A percentile compares a stretch with the other conserved stretches of the same genome.
Evolutionary conservation across 2,329 filamentous ascomycete genomes (phyloP).

Genomic region (Seiridium unicorne): DNA sequence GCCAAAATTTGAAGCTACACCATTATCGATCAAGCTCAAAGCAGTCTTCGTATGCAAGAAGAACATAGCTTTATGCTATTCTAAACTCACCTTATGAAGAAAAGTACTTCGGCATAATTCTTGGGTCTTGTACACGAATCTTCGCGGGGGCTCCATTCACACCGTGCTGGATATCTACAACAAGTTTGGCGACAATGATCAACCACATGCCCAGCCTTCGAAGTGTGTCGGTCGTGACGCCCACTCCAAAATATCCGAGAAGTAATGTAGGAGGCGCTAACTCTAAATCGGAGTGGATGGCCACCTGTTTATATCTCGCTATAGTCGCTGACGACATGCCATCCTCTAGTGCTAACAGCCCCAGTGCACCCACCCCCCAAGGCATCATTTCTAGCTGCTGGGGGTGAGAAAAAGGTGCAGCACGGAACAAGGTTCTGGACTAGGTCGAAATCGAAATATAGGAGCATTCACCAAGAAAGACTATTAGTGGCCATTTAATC

Average conservation of each 20-base stretch:
- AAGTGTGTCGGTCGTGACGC: slow-evolving; percentile 26
- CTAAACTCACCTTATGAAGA: neutral
- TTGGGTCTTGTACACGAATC: slow-evolving; percentile 27
- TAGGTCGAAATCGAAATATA: too few species aligned
- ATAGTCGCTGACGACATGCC: neutral
- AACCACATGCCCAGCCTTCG: slow-evolving; percentile 27
- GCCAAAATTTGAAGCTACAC: slow-evolving; percentile 14
- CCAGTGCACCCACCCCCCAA: too few species aligned
- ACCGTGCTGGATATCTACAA: slow-evolving; percentile 26
- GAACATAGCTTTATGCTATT: slow-evolving; percentile 16
- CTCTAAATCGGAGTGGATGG: slow-evolving; percentile 28
- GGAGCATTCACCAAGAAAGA: too few species aligned
- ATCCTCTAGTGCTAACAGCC: too few species aligned
- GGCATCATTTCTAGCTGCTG: too few species aligned
- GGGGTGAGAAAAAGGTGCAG: too few species aligned
- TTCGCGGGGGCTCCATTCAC: slow-evolving; percentile 28
- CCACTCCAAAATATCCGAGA: too few species aligned
- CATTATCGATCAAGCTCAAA: slow-evolving; percentile 24
- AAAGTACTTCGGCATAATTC: slow-evolving; percentile 22
- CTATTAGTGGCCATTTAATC: too few species aligned
- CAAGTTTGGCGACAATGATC: slow-evolving; percentile 27
- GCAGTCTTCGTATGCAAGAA: slow-evolving; percentile 25
- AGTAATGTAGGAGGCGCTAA: neutral
- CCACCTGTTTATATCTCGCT: slow-evolving; percentile 8
- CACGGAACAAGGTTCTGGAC: too few species aligned